Percentiles rank a stretch among this genome's conserved stretches.
Conservation (phyloP, 2,329 filamentous ascomycete genomes). For the Aspergillus ruber region DNA sequence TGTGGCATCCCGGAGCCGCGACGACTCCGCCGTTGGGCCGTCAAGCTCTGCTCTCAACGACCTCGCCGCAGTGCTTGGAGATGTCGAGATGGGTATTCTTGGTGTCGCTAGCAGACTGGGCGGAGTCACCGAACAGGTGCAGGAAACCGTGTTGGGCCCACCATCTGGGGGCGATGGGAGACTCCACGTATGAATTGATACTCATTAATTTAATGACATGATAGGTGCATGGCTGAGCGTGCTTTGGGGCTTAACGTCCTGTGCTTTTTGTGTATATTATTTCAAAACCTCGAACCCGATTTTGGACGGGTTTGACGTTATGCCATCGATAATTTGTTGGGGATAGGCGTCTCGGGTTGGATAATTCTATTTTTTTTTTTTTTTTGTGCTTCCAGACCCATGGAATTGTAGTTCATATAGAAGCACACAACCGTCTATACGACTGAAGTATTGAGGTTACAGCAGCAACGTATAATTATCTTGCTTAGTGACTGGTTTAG, state of each 20-base stretch:
- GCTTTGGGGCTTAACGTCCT: background rate
- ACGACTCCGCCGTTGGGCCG: conserved; percentile 36
- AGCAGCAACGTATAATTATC: too few relatives aligned
- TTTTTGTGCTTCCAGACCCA: too few relatives aligned
- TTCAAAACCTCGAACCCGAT: background rate
- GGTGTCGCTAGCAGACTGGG: conserved; percentile 58
- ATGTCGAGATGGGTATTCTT: conserved; percentile 60
- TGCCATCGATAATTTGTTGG: too few relatives aligned
- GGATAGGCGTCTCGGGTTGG: too few relatives aligned
- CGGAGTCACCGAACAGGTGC: conserved; percentile 54
- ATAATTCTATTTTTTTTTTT: too few relatives aligned
- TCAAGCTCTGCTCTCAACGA: conserved; percentile 39
- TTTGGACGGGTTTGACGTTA: too few relatives aligned
- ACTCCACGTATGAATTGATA: conserved; percentile 11
- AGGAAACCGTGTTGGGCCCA: conserved; percentile 48
- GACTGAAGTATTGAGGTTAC: too few relatives aligned
- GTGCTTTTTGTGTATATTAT: background rate
- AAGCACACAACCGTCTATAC: too few relatives aligned
- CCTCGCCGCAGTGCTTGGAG: conserved; percentile 54
- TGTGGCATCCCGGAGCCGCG: conserved; percentile 35
- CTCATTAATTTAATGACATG: too few relatives aligned
- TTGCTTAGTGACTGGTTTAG: too few relatives aligned
- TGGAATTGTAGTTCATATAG: too few relatives aligned
- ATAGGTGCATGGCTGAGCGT: too few relatives aligned
- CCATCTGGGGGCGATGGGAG: conserved; percentile 22